A percentile compares a stretch with the other conserved stretches of the same genome.
Conservation (phyloP, 768 basidiomycete genomes). For the Coprinopsis marcescibilis region DNA sequence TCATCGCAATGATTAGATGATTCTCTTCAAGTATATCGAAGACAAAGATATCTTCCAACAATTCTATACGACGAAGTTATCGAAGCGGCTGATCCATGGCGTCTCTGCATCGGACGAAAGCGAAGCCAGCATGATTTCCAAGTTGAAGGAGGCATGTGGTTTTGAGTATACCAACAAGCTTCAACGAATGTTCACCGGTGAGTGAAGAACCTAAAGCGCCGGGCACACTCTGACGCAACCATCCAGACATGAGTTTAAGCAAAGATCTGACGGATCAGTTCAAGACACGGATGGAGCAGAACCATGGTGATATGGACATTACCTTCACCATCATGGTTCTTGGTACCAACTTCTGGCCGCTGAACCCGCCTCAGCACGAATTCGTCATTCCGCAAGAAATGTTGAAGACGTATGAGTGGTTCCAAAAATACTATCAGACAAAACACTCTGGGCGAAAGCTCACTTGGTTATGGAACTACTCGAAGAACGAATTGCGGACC, state of each 20-base stretch:
- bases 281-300: conserved; percentile 87
- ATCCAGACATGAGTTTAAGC: conserved; percentile 95
- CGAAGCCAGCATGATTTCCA: conserved; percentile 98
- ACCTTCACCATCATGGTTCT: conserved; percentile 92
- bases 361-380: conserved; percentile 76
- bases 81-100: conserved; percentile 88
- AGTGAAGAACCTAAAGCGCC: conserved; percentile 80
- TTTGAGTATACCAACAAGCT: conserved; percentile 99
- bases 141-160: conserved; percentile 96
- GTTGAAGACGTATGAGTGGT: conserved; percentile 81
- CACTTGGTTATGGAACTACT: conserved; percentile 98
- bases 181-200: conserved; percentile 97
- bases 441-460: conserved; percentile 94
- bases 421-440: conserved; percentile 88
- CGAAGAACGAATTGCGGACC: conserved; percentile 92
- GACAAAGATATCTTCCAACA: conserved; percentile 99
- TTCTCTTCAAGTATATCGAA: conserved; percentile 97
- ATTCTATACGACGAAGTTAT: conserved; percentile 97
- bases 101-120: conserved; percentile 95
- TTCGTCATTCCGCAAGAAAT: conserved; percentile 89
- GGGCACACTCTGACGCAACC: conserved; percentile 93
- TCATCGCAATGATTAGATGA: conserved; percentile 69
- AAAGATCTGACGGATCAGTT: conserved; percentile 94
- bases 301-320: conserved; percentile 81
- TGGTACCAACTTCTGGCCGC: conserved; percentile 94